A percentile compares a stretch with the other conserved stretches of the same genome.
These are phyloP conservation scores for Neurospora tetraspora DNA, from an alignment of 495 filamentous ascomycete genomes.

Conservation along the genomic window DNA sequence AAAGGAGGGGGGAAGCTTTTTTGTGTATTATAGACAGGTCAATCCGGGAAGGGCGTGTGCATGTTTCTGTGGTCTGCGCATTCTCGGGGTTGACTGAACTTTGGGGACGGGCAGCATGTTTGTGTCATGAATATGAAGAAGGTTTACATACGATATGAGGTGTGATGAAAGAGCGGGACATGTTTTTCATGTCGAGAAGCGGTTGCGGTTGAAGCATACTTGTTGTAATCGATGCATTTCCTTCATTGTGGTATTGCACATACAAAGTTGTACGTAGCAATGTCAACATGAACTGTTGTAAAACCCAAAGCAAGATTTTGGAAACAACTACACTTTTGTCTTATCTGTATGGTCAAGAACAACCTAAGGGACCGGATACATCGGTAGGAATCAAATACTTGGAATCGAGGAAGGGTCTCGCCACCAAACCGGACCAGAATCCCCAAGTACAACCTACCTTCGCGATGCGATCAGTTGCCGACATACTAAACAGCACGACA, in stretches of 20 bases:
- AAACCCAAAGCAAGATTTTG: background rate
- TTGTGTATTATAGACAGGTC: conserved; percentile 15
- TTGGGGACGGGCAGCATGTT: background rate
- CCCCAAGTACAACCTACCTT: background rate
- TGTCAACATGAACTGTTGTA: background rate
- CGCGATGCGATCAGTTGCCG: background rate
- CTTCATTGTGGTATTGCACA: background rate
- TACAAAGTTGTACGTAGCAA: background rate
- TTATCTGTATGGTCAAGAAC: no score
- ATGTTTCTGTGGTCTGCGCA: background rate
- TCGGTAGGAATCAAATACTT: background rate
- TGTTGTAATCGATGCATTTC: background rate
- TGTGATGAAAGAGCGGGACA: background rate
- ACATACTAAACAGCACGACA: background rate
- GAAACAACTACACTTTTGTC: background rate
- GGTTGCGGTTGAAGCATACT: background rate
- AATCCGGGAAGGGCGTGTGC: background rate
- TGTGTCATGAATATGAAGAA: background rate
- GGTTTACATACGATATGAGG: background rate
- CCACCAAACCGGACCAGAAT: no score
- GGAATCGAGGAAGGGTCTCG: no score
- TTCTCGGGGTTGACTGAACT: background rate
- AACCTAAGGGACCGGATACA: background rate
- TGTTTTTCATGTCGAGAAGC: background rate
- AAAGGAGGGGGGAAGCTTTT: conserved; percentile 1